phyloP scores from a whole-genome alignment of 2,329 filamentous ascomycete genomes.

The Colletotrichum nymphaeae region DNA sequence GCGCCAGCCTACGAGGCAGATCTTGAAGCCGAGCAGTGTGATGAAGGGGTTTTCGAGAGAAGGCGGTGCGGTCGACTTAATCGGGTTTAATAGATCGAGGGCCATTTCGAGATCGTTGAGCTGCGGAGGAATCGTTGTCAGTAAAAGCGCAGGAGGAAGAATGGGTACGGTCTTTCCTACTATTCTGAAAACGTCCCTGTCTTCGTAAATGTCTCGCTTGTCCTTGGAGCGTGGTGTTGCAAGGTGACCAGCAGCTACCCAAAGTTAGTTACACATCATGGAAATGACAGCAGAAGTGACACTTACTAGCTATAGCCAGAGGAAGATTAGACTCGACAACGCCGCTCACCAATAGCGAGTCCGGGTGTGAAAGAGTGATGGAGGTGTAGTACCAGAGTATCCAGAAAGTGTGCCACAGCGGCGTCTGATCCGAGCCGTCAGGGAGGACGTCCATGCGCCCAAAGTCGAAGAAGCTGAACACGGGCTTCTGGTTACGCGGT shows the following conservation, averaged over 20 bases:
- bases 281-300: too few species aligned
- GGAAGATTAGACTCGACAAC: slow-evolving; percentile 21
- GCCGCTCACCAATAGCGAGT: slow-evolving; percentile 16
- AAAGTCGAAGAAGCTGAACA: slow-evolving; percentile 25
- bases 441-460: slow-evolving; percentile 19
- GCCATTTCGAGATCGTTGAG: slow-evolving; percentile 22
- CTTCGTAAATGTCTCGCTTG: slow-evolving; percentile 21
- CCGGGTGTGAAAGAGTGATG: slow-evolving; percentile 18
- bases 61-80: slow-evolving; percentile 14
- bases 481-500: slow-evolving; percentile 5
- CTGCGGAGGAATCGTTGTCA: neutral
- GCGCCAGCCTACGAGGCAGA: slow-evolving; percentile 21
- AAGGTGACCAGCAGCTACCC: slow-evolving; percentile 8
- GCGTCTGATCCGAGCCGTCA: slow-evolving; percentile 4
- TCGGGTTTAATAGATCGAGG: slow-evolving; percentile 7
- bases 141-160: neutral
- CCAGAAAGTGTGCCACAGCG: slow-evolving; percentile 27
- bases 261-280: neutral
- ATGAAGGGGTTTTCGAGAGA: slow-evolving; percentile 23
- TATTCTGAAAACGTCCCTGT: slow-evolving; percentile 16
- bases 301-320: slow-evolving; percentile 18
- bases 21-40: slow-evolving; percentile 22
- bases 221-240: slow-evolving; percentile 13
- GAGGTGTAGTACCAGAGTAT: slow-evolving; percentile 23
- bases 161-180: neutral